A percentile compares a stretch with the other conserved stretches of the same genome.
phyloP scores from a whole-genome alignment of 2,329 filamentous ascomycete genomes.

The Diaporthe eres region DNA sequence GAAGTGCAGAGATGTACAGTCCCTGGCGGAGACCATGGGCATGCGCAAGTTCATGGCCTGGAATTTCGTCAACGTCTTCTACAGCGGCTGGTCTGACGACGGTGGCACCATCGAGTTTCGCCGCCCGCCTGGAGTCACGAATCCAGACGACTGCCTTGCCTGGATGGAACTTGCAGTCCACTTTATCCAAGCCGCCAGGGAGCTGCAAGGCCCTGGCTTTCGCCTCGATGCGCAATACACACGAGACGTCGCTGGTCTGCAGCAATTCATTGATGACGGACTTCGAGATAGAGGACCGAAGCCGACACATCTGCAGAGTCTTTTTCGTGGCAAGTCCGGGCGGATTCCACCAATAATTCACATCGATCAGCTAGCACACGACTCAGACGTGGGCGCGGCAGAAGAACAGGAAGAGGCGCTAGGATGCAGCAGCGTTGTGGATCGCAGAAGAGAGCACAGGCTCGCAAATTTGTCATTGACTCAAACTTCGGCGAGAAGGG shows the following conservation, averaged over 20 bases:
- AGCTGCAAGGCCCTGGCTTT: neutral
- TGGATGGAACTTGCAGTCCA: conserved; percentile 7
- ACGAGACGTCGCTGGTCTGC: neutral
- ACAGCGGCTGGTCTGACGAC: neutral
- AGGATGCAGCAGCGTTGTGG: no score
- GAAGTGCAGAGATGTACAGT: neutral
- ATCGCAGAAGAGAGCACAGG: neutral
- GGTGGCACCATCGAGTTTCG: neutral
- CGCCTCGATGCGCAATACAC: neutral
- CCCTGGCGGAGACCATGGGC: neutral
- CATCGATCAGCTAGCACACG: neutral
- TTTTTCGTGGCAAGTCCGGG: neutral
- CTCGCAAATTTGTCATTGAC: neutral
- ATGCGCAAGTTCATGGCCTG: neutral
- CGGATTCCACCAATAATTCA: neutral
- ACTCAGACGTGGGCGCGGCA: neutral
- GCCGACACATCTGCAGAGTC: neutral
- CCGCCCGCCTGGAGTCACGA: conserved; percentile 1
- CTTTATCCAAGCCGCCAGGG: neutral
- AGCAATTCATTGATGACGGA: neutral
- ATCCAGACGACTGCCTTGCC: neutral
- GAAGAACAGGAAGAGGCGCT: neutral
- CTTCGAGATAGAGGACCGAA: neutral
- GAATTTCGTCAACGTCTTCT: neutral
- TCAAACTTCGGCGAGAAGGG: neutral